These are phyloP conservation scores for Stagonosporopsis vannaccii DNA, from an alignment of 2,329 filamentous ascomycete genomes.

Conservation along the genomic window DNA sequence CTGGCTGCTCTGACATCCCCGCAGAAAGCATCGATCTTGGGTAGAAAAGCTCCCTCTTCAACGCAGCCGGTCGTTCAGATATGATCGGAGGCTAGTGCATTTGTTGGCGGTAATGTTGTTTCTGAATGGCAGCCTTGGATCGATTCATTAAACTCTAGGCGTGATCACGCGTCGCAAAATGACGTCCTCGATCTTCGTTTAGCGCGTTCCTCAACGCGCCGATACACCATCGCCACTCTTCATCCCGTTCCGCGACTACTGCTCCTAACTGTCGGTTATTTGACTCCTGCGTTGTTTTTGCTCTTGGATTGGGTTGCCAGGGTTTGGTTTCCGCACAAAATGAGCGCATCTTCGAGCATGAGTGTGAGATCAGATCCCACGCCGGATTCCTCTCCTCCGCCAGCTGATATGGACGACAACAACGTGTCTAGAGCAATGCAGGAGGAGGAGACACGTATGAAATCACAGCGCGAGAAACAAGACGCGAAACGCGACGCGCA, in stretches of 20 bases:
- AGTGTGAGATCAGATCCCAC: slow-evolving; percentile 38
- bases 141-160: slow-evolving; percentile 19
- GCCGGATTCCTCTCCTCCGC: slow-evolving; percentile 45
- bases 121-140: background rate
- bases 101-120: no score
- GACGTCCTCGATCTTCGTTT: slow-evolving; percentile 33
- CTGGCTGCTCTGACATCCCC: no score
- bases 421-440: slow-evolving; percentile 52
- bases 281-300: background rate
- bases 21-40: no score
- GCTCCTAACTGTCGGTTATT: background rate
- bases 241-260: slow-evolving; percentile 4
- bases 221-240: slow-evolving; percentile 16
- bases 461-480: slow-evolving; percentile 50
- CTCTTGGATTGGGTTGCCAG: background rate
- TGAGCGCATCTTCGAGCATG: slow-evolving; percentile 35
- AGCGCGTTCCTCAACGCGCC: slow-evolving; percentile 34
- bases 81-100: no score
- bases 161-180: slow-evolving; percentile 39
- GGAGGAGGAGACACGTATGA: slow-evolving; percentile 57
- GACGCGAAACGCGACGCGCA: slow-evolving; percentile 55
- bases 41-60: no score
- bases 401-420: slow-evolving; percentile 37
- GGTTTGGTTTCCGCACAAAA: slow-evolving; percentile 19
- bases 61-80: no score